Percentiles rank a stretch among this genome's conserved stretches.
These are phyloP conservation scores for Entophlyctis helioformis DNA, from an alignment of 192 early-diverging fungal genomes.

Conservation along the genomic window DNA sequence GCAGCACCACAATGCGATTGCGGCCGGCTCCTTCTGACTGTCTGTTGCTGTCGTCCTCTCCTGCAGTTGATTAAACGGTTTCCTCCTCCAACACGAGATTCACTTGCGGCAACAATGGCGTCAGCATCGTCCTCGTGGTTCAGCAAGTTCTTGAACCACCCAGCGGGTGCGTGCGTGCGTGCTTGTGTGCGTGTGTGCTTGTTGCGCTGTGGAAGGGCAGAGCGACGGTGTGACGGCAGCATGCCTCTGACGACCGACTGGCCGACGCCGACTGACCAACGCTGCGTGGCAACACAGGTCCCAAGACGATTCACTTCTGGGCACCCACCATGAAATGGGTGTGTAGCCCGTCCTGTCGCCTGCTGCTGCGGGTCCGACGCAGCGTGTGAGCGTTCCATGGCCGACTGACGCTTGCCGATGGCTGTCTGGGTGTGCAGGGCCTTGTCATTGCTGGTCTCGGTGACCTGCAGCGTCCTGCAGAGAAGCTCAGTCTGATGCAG, in stretches of 20 bases:
- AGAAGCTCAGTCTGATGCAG: slow-evolving; percentile 78
- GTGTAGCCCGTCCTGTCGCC: no score
- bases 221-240: not conserved
- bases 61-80: no score
- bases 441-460: slow-evolving; percentile 87
- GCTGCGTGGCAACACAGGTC: slow-evolving; percentile 40
- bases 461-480: slow-evolving; percentile 79
- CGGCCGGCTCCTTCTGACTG: no score
- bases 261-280: not conserved
- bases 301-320: slow-evolving; percentile 99
- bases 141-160: slow-evolving; percentile 55
- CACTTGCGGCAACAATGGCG: no score
- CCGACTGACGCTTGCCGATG: no score
- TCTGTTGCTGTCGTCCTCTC: no score
- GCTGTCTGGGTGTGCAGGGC: no score
- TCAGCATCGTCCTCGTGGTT: slow-evolving; percentile 24
- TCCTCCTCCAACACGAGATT: no score
- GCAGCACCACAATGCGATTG: no score
- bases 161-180: slow-evolving; percentile 26
- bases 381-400: no score
- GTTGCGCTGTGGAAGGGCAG: not conserved
- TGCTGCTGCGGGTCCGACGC: no score
- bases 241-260: not conserved
- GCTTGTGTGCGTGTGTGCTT: not conserved
- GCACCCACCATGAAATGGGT: slow-evolving; percentile 90